Evolutionary conservation across 306 rosid genomes (phyloP).

Genomic region (Myrica gale): DNA sequence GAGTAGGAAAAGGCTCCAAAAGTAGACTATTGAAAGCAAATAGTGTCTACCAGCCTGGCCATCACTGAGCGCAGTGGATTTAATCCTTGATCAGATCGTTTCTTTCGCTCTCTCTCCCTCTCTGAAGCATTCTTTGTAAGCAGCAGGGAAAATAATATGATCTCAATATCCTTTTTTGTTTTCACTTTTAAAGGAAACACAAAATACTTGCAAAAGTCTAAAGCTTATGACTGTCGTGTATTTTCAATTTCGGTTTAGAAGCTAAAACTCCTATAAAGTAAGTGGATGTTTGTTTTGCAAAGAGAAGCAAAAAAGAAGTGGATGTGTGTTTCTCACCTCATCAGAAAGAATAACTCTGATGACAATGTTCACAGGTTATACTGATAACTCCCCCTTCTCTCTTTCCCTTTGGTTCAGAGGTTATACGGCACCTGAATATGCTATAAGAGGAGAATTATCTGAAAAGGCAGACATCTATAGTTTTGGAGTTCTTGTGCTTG

Average conservation of each 20-base stretch:
- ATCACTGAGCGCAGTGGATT: not conserved
- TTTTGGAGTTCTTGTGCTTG: slow-evolving; percentile 92
- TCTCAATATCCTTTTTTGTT: not conserved
- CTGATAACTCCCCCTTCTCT: slow-evolving; percentile 18
- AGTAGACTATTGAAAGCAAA: not conserved
- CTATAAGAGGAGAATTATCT: slow-evolving; percentile 80
- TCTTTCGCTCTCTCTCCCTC: not conserved
- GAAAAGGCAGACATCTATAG: slow-evolving; percentile 91
- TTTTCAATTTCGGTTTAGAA: not conserved
- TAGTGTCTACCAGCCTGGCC: not conserved
- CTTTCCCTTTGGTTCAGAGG: slow-evolving; percentile 49
- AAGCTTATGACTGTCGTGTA: not conserved
- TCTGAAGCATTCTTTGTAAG: not conserved
- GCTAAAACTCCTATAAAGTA: not conserved
- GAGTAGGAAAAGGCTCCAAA: not conserved
- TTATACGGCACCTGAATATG: slow-evolving; percentile 92
- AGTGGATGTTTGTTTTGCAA: not conserved
- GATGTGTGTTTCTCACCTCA: not conserved
- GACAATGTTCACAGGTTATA: slow-evolving; percentile 32
- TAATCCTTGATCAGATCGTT: no score
- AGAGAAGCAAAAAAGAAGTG: not conserved
- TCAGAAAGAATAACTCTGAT: not conserved
- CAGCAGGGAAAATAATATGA: not conserved
- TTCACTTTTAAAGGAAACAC: no score
- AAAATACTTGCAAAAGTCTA: no score